Percentiles rank a stretch among this genome's conserved stretches.
Conservation (phyloP, 208 protist species). For the Leishmania amazonensis region DNA sequence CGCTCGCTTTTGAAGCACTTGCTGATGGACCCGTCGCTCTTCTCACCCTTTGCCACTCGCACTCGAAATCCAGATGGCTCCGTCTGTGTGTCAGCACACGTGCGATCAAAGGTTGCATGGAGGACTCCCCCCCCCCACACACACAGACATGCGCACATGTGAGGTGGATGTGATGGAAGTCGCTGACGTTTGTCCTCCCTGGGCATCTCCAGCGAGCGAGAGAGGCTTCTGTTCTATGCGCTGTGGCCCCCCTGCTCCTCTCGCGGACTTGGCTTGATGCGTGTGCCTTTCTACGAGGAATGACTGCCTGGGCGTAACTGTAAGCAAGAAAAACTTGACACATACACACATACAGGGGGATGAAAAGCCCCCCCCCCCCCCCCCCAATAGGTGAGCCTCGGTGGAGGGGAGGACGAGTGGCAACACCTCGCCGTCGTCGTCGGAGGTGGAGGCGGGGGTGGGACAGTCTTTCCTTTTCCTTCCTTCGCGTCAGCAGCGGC, state of each 20-base stretch:
- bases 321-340: neutral
- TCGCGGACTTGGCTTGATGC: neutral
- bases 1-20: neutral
- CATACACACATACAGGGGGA: neutral
- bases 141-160: neutral
- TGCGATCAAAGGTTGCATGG: neutral
- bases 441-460: neutral
- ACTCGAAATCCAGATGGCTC: neutral
- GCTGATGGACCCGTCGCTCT: neutral
- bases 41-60: neutral
- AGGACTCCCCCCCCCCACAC: neutral
- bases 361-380: neutral
- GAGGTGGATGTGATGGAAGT: neutral
- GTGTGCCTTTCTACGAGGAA: neutral
- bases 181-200: neutral
- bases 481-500: neutral
- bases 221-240: neutral
- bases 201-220: neutral
- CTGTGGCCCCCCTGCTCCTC: neutral
- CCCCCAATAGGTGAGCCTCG: neutral
- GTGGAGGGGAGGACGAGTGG: neutral
- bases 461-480: neutral
- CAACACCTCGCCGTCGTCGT: neutral
- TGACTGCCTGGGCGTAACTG: neutral
- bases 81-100: neutral